Conservation (phyloP, 345 rosid species). For the Cochlearia excelsa region DNA sequence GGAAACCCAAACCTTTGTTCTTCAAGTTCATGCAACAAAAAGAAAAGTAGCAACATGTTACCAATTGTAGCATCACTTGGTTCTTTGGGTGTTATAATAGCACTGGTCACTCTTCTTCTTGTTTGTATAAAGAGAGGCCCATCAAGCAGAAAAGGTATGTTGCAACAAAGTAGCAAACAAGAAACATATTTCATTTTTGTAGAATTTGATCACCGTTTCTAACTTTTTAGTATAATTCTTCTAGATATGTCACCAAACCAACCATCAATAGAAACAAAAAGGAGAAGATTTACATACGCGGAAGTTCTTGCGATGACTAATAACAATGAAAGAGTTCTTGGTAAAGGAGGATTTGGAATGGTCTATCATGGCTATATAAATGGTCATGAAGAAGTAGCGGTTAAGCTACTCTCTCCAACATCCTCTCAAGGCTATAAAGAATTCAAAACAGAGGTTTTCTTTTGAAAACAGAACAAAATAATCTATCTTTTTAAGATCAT, state of each 20-base stretch:
- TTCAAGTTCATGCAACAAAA: slow-evolving; percentile 30
- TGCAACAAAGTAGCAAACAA: slow-evolving; percentile 12
- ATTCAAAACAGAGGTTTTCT: slow-evolving; percentile 38
- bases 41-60: background rate
- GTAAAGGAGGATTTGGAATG: slow-evolving; percentile 38
- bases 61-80: slow-evolving; percentile 28
- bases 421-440: slow-evolving; percentile 39
- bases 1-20: slow-evolving; percentile 32
- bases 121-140: slow-evolving; percentile 13
- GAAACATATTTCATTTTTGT: background rate
- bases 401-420: slow-evolving; percentile 35
- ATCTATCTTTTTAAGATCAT: background rate
- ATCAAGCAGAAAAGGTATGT: slow-evolving; percentile 14
- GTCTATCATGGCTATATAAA: slow-evolving; percentile 34
- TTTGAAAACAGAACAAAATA: background rate
- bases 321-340: slow-evolving; percentile 25
- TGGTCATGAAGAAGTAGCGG: slow-evolving; percentile 30
- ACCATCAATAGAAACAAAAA: slow-evolving; percentile 21
- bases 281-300: slow-evolving; percentile 18
- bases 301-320: slow-evolving; percentile 31
- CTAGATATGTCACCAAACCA: slow-evolving; percentile 24
- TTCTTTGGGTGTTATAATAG: slow-evolving; percentile 21
- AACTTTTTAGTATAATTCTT: slow-evolving; percentile 18
- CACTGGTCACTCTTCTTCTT: slow-evolving; percentile 11
- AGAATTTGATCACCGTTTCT: slow-evolving; percentile 21